Conservation (phyloP, 371 early-diverging fungal genomes). For the Funneliformis caledonium region DNA sequence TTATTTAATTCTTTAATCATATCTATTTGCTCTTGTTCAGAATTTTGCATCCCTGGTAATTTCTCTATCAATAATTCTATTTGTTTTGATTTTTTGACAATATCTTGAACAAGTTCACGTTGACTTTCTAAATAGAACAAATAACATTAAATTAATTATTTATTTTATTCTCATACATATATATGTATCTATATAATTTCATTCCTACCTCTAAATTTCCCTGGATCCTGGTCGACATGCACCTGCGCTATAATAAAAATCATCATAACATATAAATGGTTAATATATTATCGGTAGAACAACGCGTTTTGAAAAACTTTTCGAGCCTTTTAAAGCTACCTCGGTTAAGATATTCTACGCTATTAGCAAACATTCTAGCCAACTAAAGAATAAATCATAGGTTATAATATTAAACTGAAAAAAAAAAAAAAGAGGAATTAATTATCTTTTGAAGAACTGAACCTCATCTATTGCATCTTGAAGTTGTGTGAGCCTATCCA, state of each 20-base stretch:
- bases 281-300: neutral
- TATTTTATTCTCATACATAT: neutral
- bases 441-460: neutral
- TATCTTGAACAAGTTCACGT: slow-evolving; percentile 10
- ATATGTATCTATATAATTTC: neutral
- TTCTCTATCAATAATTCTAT: slow-evolving; percentile 27
- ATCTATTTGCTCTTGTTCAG: slow-evolving; percentile 18
- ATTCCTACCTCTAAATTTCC: slow-evolving; percentile 6
- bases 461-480: slow-evolving; percentile 28
- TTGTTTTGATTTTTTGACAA: slow-evolving; percentile 30
- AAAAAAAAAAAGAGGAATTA: neutral
- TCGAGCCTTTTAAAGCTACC: neutral
- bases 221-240: neutral
- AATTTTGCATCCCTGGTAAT: slow-evolving; percentile 21
- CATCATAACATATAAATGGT: no score
- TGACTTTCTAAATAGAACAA: neutral
- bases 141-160: neutral
- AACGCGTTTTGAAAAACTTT: neutral
- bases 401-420: neutral
- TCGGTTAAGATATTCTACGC: slow-evolving; percentile 1
- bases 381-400: neutral
- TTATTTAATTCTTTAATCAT: slow-evolving; percentile 16
- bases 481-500: slow-evolving; percentile 34
- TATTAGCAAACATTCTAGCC: slow-evolving; percentile 4
- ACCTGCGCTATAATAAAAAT: neutral